Base-by-base conservation (phyloP, 2,329 filamentous ascomycete species). In the Penicillium sp. region DNA sequence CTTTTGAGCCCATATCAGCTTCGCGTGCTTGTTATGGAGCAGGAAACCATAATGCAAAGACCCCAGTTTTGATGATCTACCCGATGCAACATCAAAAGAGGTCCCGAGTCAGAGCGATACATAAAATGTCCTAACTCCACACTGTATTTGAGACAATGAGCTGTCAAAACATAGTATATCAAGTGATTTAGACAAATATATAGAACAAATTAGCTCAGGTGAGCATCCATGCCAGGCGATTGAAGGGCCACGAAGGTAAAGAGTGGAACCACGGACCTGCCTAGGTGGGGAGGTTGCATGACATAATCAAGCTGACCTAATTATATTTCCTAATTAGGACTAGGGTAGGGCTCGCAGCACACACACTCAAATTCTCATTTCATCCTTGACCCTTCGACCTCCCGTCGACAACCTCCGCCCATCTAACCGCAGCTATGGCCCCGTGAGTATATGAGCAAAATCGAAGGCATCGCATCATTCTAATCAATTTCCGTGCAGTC, bases 381-480 rank as follows among this genome's bases (percentile, higher is more conserved):
- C 44, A 34, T 63, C 53, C 55, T 61, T 57, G 60, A 65, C 61
- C 65, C 55, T 67, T 64, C 63, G 60, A 68, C 67, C 70, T 73
- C 66, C 59, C 66, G 63, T 61, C 73, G 72, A 75, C 72, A 75
- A 71, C 68, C 66, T 46, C 54, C 65, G 63, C 61, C 61, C 66
- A 73, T 65, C 63, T 65, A 53, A 53, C 54, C 65, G 72, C 73
- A 76, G 71, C 71, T 67, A 76, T 76, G 73, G 73, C 74, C 69
- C 69, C 71, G 73, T 77, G 73, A 76, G 75, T 77, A 73, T 66
- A 55, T 41, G 40, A 50, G 62, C 60, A 64, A 47, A 36, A 68
- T 65, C 46, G 54, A 58, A 43, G 60, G 71, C 73, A 75, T 72
- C 76, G 78, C 60, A 67, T 60, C 31, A 52, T 61, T 70, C 70